Conservation (phyloP, 768 basidiomycete species). For the Calocera cornea region DNA sequence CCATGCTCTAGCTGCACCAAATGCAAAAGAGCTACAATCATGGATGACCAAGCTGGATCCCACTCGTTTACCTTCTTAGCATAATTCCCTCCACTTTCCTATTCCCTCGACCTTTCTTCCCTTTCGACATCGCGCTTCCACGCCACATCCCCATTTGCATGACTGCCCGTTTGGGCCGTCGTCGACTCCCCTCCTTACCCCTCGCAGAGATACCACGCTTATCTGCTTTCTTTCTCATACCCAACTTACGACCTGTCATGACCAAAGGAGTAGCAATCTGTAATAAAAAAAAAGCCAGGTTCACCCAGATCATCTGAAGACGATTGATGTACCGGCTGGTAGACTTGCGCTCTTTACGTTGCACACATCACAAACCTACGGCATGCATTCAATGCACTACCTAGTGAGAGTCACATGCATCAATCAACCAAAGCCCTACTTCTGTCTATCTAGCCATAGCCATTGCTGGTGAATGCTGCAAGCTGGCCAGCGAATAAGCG, state of each 20-base stretch:
- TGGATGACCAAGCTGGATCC: constrained; percentile 82
- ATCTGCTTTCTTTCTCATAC: neutral
- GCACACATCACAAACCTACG: no score
- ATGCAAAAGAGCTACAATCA: constrained; percentile 63
- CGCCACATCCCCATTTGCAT: neutral
- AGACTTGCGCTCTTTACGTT: no score
- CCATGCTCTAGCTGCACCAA: constrained; percentile 73
- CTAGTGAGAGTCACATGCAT: neutral
- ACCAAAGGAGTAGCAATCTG: neutral
- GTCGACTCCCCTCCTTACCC: neutral
- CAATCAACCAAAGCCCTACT: neutral
- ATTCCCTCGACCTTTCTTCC: neutral
- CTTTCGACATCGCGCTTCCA: neutral
- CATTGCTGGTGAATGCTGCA: neutral
- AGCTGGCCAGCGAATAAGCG: constrained; percentile 1
- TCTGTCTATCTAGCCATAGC: constrained; percentile 4
- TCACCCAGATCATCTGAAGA: neutral
- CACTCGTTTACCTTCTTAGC: constrained; percentile 37
- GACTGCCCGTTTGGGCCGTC: neutral
- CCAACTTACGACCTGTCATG: neutral
- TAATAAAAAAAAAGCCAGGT: neutral
- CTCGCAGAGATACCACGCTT: neutral
- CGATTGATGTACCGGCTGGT: no score
- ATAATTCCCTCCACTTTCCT: neutral
- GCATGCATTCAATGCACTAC: no score